Evolutionary conservation across 148 eudicot species (phyloP), one percentile per base, ranked within the genome.

Genomic region (Rhododendron ferrugineum): DNA sequence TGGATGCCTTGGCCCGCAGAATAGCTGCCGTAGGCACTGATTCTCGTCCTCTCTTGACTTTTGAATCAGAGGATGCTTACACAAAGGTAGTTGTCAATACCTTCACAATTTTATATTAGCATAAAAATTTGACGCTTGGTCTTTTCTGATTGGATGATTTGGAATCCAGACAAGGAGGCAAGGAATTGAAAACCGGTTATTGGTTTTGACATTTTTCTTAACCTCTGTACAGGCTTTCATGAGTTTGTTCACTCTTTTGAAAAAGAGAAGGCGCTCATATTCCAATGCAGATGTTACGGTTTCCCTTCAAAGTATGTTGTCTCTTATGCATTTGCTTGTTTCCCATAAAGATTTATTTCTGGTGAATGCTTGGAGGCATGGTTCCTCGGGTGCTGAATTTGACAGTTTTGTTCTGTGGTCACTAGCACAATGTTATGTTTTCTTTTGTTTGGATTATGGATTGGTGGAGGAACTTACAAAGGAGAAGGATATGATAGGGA

Each of bases 21-120:
- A 88, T 88, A n/a, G 87, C 89, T 64, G 89, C 87, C 1, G 89
- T 82, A 18, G 89, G 89, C 74, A 85, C 87, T 49, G 83, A 78
- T 66, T 88, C 89, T 77, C 85, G 89, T 7, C 89, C 89, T 15
- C 89, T 88, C 47, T 82, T 88, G 85, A 36, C 85, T 77, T 85
- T 76, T 64, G 89, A 82, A 49, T 82, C 87, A 81, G 89, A 79
- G 20, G 87, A 88, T 42, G 87, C 87, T 58, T 88, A 88, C 85
- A 85, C 89, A 54, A 85, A 75, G 89, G 89, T 88, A 70, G 36
- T 82, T 82, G 40, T 64, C 42, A 8, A 36, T 26, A 23, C 8
- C 15, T 82, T 15, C 28, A 44, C 58, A 6, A 0, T 22, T 72
- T 82, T 44, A 15, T 54, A 54, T 16, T 1, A 54, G 58, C 58